Evolutionary conservation across 495 filamentous ascomycete species (phyloP).

Genomic region (Aspergillus diversus): DNA sequence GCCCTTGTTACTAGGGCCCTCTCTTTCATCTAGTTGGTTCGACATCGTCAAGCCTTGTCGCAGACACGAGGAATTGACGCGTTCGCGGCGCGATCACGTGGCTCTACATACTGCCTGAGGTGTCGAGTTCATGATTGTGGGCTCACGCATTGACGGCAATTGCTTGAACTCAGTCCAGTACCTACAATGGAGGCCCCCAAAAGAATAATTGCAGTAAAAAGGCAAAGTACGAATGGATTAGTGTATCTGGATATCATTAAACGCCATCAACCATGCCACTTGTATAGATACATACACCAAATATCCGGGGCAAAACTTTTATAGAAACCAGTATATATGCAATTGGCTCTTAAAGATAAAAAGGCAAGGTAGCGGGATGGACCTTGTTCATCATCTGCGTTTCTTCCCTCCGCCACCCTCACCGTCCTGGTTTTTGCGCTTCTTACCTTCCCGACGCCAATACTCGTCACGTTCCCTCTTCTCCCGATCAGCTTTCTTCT

Average conservation of each 20-base stretch:
- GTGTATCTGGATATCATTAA: conserved; percentile 18
- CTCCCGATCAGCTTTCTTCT: conserved; percentile 81
- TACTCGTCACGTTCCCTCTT: conserved; percentile 90
- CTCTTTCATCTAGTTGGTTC: background rate
- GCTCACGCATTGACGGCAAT: too few relatives aligned
- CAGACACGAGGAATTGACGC: conserved; percentile 32
- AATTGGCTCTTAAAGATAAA: conserved; percentile 12
- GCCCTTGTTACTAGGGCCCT: background rate
- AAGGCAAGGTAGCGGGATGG: background rate
- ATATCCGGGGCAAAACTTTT: conserved; percentile 23
- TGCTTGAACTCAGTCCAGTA: background rate
- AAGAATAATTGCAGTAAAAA: conserved; percentile 5
- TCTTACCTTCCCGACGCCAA: conserved; percentile 94
- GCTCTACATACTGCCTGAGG: background rate
- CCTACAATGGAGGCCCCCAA: background rate
- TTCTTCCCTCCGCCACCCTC: conserved; percentile 74
- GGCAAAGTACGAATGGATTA: conserved; percentile 3
- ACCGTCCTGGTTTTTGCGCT: conserved; percentile 68
- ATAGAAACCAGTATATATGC: conserved; percentile 30
- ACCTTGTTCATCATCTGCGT: conserved; percentile 46
- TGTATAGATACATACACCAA: conserved; percentile 25
- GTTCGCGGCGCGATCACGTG: conserved; percentile 48
- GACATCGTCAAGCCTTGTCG: background rate
- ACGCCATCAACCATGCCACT: conserved; percentile 32
- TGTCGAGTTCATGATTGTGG: background rate